A percentile compares a stretch with the other conserved stretches of the same genome.
Conservation (phyloP, 1,284 basidiomycete genomes). For the Exobasidium cylindrosporum region DNA sequence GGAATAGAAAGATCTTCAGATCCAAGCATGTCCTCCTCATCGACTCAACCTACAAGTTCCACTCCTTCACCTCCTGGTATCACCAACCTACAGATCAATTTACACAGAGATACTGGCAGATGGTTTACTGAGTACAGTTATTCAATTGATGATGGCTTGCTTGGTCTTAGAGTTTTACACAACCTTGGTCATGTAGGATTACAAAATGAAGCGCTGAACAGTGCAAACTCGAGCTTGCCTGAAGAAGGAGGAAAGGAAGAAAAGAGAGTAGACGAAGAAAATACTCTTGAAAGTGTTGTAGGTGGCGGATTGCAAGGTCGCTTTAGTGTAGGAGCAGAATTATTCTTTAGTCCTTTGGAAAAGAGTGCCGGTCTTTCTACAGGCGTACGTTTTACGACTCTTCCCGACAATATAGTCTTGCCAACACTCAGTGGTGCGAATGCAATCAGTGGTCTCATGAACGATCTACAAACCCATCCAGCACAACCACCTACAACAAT, state of each 20-base stretch:
- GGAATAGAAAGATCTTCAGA: background rate
- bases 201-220: background rate
- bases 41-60: conserved; percentile 1
- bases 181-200: conserved; percentile 66
- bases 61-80: conserved; percentile 21
- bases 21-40: background rate
- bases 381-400: conserved; percentile 83
- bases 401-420: conserved; percentile 64
- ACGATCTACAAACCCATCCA: background rate
- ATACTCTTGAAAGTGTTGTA: conserved; percentile 60
- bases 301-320: conserved; percentile 78
- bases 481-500: conserved; percentile 77
- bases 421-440: conserved; percentile 50
- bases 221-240: background rate
- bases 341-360: conserved; percentile 90
- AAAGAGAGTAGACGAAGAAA: conserved; percentile 60
- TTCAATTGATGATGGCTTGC: conserved; percentile 88
- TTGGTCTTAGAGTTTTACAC: conserved; percentile 82
- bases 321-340: conserved; percentile 85
- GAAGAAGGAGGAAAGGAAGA: conserved; percentile 47
- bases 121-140: conserved; percentile 94
- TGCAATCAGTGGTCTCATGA: background rate
- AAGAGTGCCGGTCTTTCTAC: conserved; percentile 90
- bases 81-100: conserved; percentile 68
- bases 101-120: conserved; percentile 87